These are phyloP conservation scores for Capronia epimyces DNA, from an alignment of 2,329 filamentous ascomycete species.

Conservation along the genomic window DNA sequence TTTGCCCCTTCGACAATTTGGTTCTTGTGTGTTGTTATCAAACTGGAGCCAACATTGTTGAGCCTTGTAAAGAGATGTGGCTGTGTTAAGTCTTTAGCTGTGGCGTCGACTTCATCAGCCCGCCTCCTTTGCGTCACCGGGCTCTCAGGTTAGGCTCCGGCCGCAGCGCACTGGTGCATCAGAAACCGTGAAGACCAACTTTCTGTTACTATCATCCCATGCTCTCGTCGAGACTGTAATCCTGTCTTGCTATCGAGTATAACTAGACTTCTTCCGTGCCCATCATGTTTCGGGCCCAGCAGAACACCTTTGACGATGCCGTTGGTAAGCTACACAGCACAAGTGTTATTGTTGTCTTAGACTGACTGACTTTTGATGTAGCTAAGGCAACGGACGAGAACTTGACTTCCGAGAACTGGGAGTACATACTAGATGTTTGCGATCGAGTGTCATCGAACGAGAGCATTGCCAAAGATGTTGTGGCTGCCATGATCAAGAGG, in stretches of 20 bases:
- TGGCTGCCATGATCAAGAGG: slow-evolving; percentile 84
- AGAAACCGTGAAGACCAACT: background rate
- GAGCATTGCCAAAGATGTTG: slow-evolving; percentile 61
- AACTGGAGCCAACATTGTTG: no score
- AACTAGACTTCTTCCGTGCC: background rate
- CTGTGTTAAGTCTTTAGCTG: background rate
- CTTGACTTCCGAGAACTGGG: slow-evolving; percentile 79
- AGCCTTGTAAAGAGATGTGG: background rate
- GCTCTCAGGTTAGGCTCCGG: slow-evolving; percentile 6
- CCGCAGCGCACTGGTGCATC: background rate
- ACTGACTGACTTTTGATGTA: slow-evolving; percentile 38
- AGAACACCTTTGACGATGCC: slow-evolving; percentile 65
- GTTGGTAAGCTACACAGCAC: slow-evolving; percentile 50
- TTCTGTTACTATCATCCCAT: background rate
- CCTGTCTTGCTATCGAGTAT: background rate
- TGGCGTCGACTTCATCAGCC: slow-evolving; percentile 1
- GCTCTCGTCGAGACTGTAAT: background rate
- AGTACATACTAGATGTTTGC: slow-evolving; percentile 61
- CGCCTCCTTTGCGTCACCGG: slow-evolving; percentile 7
- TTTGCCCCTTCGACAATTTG: background rate
- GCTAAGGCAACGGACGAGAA: slow-evolving; percentile 95
- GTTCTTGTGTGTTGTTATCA: background rate
- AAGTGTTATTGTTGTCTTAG: background rate
- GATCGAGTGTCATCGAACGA: slow-evolving; percentile 53
- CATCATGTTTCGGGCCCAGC: slow-evolving; percentile 56